These are phyloP conservation scores for Ogataea parapolymorpha DNA, from an alignment of 805 yeast species.

Conservation along the genomic window DNA sequence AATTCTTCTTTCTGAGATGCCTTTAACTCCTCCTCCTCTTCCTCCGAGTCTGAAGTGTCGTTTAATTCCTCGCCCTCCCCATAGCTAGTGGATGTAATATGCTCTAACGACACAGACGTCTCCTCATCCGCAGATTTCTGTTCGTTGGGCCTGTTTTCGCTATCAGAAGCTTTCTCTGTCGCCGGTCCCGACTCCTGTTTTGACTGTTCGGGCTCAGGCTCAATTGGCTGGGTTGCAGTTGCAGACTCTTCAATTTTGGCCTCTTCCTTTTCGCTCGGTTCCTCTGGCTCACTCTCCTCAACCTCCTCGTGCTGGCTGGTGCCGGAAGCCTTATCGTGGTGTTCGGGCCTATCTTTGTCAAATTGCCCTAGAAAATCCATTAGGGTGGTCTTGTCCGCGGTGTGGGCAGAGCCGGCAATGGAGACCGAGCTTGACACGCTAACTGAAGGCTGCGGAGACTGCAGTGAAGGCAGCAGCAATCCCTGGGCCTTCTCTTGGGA, in stretches of 20 bases:
- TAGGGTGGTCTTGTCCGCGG: conserved; percentile 11
- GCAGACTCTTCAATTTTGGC: too few species aligned
- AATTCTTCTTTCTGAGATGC: background rate
- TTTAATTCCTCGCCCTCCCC: conserved; percentile 20
- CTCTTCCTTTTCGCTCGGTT: background rate
- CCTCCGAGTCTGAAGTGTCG: conserved; percentile 16
- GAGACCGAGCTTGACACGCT: conserved; percentile 18
- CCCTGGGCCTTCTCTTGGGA: conserved; percentile 14
- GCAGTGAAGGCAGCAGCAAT: conserved; percentile 21
- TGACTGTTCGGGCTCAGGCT: too few species aligned
- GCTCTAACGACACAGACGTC: conserved; percentile 3
- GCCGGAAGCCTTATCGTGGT: conserved; percentile 5
- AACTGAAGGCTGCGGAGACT: conserved; percentile 23
- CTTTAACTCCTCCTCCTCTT: background rate
- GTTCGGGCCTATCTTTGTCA: conserved; percentile 10
- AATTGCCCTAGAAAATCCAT: conserved; percentile 21
- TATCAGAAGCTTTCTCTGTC: too few species aligned
- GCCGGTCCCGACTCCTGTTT: too few species aligned
- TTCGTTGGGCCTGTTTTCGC: too few species aligned
- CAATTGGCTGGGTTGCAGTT: too few species aligned
- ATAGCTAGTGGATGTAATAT: conserved; percentile 24
- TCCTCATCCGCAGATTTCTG: background rate
- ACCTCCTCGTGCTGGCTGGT: background rate
- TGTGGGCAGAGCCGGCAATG: conserved; percentile 10
- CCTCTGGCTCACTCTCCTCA: conserved; percentile 1